Evolutionary conservation across 139 green algal species (phyloP).

Genomic region (Micractinium sp.): DNA sequence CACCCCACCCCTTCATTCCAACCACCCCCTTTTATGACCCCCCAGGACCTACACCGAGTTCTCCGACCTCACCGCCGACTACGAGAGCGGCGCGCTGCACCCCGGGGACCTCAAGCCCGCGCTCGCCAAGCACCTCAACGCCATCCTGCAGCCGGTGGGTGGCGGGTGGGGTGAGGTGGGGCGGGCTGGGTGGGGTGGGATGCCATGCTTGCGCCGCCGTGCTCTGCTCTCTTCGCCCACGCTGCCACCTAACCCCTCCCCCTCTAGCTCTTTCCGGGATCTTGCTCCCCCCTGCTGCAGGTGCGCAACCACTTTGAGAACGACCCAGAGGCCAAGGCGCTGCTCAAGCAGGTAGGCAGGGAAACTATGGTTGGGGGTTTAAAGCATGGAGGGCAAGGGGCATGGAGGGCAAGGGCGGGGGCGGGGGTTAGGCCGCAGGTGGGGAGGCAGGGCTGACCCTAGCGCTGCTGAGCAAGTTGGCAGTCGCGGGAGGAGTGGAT

Average conservation of each 20-base stretch:
- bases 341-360: constrained; percentile 87
- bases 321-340: constrained; percentile 87
- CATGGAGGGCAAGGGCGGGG: too few relatives aligned
- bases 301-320: constrained; percentile 97
- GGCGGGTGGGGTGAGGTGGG: not conserved
- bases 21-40: not conserved
- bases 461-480: not conserved
- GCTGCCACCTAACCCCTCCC: too few relatives aligned
- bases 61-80: constrained; percentile 87
- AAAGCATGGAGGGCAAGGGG: too few relatives aligned
- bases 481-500: too few relatives aligned
- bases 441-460: not conserved
- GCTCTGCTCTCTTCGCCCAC: not conserved
- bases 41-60: constrained; percentile 71
- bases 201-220: too few relatives aligned
- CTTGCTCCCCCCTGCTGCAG: not conserved
- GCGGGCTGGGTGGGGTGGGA: not conserved
- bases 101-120: constrained; percentile 85
- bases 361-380: too few relatives aligned
- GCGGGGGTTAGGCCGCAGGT: too few relatives aligned
- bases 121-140: constrained; percentile 83
- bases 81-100: constrained; percentile 78
- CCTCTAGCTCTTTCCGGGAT: not conserved
- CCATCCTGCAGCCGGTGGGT: constrained; percentile 75
- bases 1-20: not conserved